Evolutionary conservation across 2,329 filamentous ascomycete species (phyloP), one percentile per base, ranked within the genome.

Genomic region (Apiospora arundinis): DNA sequence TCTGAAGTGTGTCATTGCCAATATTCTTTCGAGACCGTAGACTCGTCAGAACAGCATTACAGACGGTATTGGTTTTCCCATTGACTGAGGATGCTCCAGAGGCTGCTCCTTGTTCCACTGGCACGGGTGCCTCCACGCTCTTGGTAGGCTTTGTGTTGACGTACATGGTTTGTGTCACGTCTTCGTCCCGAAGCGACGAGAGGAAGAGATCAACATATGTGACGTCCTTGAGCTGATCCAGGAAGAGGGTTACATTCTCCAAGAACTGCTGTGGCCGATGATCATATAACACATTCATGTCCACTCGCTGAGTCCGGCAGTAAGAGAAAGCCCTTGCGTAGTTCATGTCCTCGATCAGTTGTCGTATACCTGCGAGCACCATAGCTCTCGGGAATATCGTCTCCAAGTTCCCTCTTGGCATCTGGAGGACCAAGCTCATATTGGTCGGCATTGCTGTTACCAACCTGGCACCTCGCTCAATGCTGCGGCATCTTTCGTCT

Each of bases 281-380:
- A 78, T 99, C 96, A 78, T 97, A 95, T 2, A 99, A 85, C 73
- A 99, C 95, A 78, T 99, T 99, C 92, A 98, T 95, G 78, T 99
- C 96, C 0, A 99, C 96, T 75, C 97, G 90, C 80, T 99, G 97
- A 28, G 92, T 95, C 68, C 96, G 91, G 80, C 96, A 98, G 73
- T 94, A 92, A 28, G 93, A 85, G 79, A 98, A 99, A 0, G 96
- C 96, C 69, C 89, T 90, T 67, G 88, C 90, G 78, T 98, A 99
- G 76, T 96, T 90, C 80, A 93, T 93, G 44, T 89, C 85, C 70
- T 95, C 92, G 69, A 99, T 93, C 69, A 93, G 90, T 68, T 90
- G 89, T 67, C 96, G 90, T 70, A 99, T 97, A 37, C 95, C 95
- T 1, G 95, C 94, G 67, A 99, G 86, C 0, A 99, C 95, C 83